Evolutionary conservation across 2,329 filamentous ascomycete genomes (phyloP).

Genomic region (Penicillium sp.): DNA sequence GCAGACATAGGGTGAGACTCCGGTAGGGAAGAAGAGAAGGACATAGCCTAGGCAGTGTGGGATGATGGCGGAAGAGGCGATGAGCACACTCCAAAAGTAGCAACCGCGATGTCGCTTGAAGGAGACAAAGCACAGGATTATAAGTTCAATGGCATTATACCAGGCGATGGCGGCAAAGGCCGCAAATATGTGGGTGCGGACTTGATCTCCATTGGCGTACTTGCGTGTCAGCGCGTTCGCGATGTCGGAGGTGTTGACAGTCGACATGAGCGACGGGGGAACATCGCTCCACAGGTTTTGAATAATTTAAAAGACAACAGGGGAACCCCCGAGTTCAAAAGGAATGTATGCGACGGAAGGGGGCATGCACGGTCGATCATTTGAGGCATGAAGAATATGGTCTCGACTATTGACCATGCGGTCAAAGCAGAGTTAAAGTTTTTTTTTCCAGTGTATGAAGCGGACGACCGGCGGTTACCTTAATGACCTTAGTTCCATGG

Average conservation of each 20-base stretch:
- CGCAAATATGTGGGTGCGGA: conserved; percentile 16
- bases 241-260: not conserved
- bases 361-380: not conserved
- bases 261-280: conserved; percentile 15
- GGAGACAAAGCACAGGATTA: conserved; percentile 44
- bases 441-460: not conserved
- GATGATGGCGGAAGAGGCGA: conserved; percentile 43
- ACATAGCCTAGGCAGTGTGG: conserved; percentile 44
- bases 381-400: too few species aligned
- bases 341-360: not conserved
- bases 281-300: conserved; percentile 14
- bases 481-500: too few species aligned
- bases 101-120: conserved; percentile 45
- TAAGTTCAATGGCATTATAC: conserved; percentile 27
- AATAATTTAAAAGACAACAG: not conserved
- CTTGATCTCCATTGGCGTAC: not conserved
- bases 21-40: conserved; percentile 42
- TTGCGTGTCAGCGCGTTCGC: conserved; percentile 7
- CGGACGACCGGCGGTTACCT: too few species aligned
- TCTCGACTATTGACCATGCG: too few species aligned
- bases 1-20: conserved; percentile 32
- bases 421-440: not conserved
- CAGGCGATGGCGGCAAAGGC: conserved; percentile 22
- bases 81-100: conserved; percentile 50
- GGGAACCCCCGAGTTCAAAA: not conserved